Conservation (phyloP, 208 protist species). For the Crithidia acanthocephali region DNA sequence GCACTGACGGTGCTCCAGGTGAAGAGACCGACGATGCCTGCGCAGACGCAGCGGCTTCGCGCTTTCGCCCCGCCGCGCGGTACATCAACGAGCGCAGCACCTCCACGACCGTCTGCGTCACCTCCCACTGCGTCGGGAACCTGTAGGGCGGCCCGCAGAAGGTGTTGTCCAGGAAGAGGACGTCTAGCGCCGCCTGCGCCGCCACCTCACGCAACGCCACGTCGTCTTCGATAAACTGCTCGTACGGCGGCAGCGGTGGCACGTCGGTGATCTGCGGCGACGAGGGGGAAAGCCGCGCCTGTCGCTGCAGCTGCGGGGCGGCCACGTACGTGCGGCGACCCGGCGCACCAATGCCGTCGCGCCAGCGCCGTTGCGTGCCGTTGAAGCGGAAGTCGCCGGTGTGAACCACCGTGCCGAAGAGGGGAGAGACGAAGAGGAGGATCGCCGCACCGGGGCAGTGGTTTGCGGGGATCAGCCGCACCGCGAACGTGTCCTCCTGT, state of each 20-base stretch:
- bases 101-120: slow-evolving; percentile 52
- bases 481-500: slow-evolving; percentile 28
- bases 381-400: slow-evolving; percentile 95
- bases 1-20: background rate
- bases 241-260: slow-evolving; percentile 36
- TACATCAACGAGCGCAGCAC: slow-evolving; percentile 49
- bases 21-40: background rate
- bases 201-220: slow-evolving; percentile 46
- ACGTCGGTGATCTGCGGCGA: background rate
- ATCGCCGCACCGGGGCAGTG: slow-evolving; percentile 94
- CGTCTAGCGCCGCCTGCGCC: slow-evolving; percentile 49
- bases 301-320: background rate
- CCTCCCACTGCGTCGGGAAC: slow-evolving; percentile 79
- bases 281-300: background rate
- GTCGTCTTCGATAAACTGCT: slow-evolving; percentile 63
- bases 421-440: slow-evolving; percentile 78
- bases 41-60: background rate
- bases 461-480: slow-evolving; percentile 82
- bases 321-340: slow-evolving; percentile 12
- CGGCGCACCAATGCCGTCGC: slow-evolving; percentile 6
- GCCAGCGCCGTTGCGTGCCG: slow-evolving; percentile 29
- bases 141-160: slow-evolving; percentile 84
- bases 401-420: slow-evolving; percentile 80
- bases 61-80: slow-evolving; percentile 9
- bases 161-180: slow-evolving; percentile 94